A percentile compares a stretch with the other conserved stretches of the same genome.
phyloP scores from a whole-genome alignment of 331 rosid species.

The Prunus yedoensis region DNA sequence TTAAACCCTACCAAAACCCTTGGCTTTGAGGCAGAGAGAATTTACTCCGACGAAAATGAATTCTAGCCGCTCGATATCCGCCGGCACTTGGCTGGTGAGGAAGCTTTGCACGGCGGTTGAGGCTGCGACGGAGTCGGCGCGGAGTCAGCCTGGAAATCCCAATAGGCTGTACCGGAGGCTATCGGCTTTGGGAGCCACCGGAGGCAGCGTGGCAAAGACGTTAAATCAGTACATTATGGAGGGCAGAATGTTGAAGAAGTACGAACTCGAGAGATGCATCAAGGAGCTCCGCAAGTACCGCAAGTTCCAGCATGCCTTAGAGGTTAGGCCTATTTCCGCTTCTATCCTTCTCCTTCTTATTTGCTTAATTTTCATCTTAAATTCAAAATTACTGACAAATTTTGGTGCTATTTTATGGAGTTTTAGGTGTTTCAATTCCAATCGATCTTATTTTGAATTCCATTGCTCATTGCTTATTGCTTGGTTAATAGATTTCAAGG shows the following conservation, averaged over 20 bases:
- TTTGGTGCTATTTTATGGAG: neutral
- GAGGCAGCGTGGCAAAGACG: slow-evolving; percentile 55
- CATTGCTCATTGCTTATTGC: neutral
- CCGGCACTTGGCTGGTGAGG: slow-evolving; percentile 34
- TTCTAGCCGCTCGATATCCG: slow-evolving; percentile 28
- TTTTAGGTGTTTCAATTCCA: neutral
- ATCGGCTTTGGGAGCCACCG: slow-evolving; percentile 52
- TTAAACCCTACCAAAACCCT: neutral
- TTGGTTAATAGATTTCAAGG: neutral
- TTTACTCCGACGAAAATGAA: slow-evolving; percentile 38
- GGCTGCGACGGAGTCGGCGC: slow-evolving; percentile 1
- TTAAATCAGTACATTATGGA: slow-evolving; percentile 56
- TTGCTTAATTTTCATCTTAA: neutral
- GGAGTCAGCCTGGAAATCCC: neutral
- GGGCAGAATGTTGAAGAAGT: slow-evolving; percentile 48
- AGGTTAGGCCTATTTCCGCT: slow-evolving; percentile 41
- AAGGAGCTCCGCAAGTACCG: slow-evolving; percentile 62
- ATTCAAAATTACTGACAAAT: neutral
- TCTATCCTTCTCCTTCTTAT: neutral
- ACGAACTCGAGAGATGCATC: slow-evolving; percentile 41
- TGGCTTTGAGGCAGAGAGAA: neutral
- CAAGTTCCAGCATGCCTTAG: slow-evolving; percentile 52
- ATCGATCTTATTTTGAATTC: neutral
- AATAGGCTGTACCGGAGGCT: slow-evolving; percentile 51
- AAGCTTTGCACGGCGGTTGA: slow-evolving; percentile 17